Evolutionary conservation across 179 eudicot genomes (phyloP).

Genomic region (Silene noctiflora): DNA sequence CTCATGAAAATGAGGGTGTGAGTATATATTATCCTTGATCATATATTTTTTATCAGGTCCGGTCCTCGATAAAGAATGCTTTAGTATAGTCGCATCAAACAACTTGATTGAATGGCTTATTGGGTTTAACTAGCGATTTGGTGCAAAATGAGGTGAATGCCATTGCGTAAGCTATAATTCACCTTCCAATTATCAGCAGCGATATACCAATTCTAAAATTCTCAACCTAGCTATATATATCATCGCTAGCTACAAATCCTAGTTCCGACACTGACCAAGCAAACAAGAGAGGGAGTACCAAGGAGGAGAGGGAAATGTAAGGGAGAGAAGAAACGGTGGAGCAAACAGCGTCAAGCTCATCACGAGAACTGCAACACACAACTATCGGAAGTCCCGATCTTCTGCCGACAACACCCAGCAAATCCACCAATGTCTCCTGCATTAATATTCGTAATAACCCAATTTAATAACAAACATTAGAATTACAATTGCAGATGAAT

Average conservation of each 20-base stretch:
- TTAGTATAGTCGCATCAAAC: too few relatives aligned
- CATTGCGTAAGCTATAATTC: neutral
- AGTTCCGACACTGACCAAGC: too few relatives aligned
- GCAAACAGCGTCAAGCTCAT: constrained; percentile 35
- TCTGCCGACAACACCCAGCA: constrained; percentile 67
- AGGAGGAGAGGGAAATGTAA: constrained; percentile 47
- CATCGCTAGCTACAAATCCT: too few relatives aligned
- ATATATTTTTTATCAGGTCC: too few relatives aligned
- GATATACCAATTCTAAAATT: too few relatives aligned
- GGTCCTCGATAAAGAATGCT: too few relatives aligned
- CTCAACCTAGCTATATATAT: too few relatives aligned
- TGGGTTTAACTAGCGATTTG: neutral
- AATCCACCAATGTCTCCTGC: constrained; percentile 83
- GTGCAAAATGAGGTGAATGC: too few relatives aligned
- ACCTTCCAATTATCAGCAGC: too few relatives aligned
- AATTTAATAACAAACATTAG: constrained; percentile 1
- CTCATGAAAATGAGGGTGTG: neutral
- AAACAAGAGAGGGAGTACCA: constrained; percentile 40
- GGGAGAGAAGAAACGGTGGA: constrained; percentile 55
- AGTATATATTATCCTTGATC: too few relatives aligned
- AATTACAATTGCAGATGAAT: neutral
- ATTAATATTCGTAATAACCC: neutral
- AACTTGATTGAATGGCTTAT: neutral
- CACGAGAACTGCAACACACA: constrained; percentile 61
- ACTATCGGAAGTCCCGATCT: constrained; percentile 67